phyloP scores from a whole-genome alignment of 495 filamentous ascomycete genomes.

The Lepidopterella palustris region DNA sequence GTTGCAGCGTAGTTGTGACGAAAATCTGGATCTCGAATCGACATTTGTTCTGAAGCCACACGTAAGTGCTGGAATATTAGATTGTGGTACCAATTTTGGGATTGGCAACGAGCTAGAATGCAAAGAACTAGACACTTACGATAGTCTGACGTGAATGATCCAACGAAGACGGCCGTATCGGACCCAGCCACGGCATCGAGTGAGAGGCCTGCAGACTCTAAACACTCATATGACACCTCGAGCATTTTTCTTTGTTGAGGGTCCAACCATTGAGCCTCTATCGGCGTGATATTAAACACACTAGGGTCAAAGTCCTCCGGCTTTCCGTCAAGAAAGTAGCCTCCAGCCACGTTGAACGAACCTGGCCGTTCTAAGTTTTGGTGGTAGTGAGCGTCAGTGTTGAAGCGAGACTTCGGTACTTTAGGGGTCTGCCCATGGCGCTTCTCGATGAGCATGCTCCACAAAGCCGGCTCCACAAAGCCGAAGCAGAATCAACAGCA shows the following conservation, averaged over 20 bases:
- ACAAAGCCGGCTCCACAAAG: neutral
- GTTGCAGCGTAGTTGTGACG: conserved; percentile 14
- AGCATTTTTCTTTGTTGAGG: conserved; percentile 10
- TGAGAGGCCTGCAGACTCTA: conserved; percentile 17
- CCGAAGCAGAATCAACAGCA: neutral
- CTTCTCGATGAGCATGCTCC: neutral
- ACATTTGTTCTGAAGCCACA: too few species aligned
- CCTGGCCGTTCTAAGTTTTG: neutral
- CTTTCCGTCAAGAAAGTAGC: conserved; percentile 12
- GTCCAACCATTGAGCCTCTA: conserved; percentile 13
- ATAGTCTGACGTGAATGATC: conserved; percentile 12
- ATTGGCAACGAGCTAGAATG: too few species aligned
- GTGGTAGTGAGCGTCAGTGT: neutral
- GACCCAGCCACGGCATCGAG: conserved; percentile 1
- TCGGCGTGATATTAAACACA: conserved; percentile 11
- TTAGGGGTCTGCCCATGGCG: neutral
- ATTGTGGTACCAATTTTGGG: too few species aligned
- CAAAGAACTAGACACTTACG: neutral
- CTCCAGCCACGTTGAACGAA: conserved; percentile 4
- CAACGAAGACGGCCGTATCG: conserved; percentile 16
- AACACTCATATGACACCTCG: conserved; percentile 7
- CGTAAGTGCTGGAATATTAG: too few species aligned
- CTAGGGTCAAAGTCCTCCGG: conserved; percentile 10
- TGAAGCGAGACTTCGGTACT: neutral
- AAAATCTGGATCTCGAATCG: conserved; percentile 12